Evolutionary conservation across 1,139 yeast species (phyloP), one percentile per base, ranked within the genome.

Genomic region (Yamadazyma epiphylla): DNA sequence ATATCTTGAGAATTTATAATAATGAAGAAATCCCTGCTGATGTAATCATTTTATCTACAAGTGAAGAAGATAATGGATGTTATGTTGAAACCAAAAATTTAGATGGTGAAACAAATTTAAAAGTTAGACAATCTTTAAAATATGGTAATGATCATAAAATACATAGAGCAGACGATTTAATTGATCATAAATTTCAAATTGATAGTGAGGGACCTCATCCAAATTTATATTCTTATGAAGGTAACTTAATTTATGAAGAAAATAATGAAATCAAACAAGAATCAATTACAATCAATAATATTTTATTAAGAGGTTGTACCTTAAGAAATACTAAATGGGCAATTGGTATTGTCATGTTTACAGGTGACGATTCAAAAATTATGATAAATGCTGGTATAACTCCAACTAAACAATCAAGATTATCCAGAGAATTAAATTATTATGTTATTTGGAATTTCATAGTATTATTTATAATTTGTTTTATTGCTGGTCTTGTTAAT

Each of bases 21-120:
- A 73, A 74, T 39, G 80, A 75, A 36, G 80, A 74, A 49, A 60
- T 75, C 17, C 81, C 81, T 1, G 79, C 80, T 4, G 81, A 75
- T 49, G 55, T 70, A 14, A 50, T 72, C 24, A 62, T 75, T 15
- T 53, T 75, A 11, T 56, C 77, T 11, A 67, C 80, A 1, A 66
- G 75, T 42, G 78, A 72, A 41, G 70, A 63, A 13, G 77, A 74
- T 45, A 70, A 68, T 41, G 61, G 70, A 29, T 74, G 80, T 52
- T 73, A 65, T 41, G 73, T 74, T 12, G 81, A 75, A 47, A 75
- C 81, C 1, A 75, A 74, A 43, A 75, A 91, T 54, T 70, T 91
- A 46, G 97, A 91, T 58, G 98, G 98, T 54, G 98, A 91, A 59
- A 87, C 97, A 4, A 91, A 91, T 53, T 70, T 91, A 53, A 91